Evolutionary conservation across 1,284 basidiomycete genomes (phyloP).

Genomic region (Moniliella sp.): DNA sequence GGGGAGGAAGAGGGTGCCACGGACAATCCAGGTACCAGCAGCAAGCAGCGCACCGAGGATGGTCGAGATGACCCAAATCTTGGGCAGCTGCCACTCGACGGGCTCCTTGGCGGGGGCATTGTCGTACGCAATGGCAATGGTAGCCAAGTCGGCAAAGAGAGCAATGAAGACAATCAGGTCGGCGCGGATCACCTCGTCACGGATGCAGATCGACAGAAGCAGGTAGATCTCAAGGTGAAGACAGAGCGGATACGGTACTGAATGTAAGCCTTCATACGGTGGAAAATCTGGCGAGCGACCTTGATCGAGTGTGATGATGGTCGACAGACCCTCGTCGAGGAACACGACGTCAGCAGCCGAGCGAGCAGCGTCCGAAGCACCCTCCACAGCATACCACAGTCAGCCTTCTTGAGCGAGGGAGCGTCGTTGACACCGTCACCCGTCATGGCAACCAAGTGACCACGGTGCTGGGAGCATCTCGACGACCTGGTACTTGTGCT

Average conservation of each 20-base stretch:
- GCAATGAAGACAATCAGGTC: conserved; percentile 44
- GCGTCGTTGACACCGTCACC: conserved; percentile 37
- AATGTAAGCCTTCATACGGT: conserved; percentile 42
- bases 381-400: conserved; percentile 40
- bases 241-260: conserved; percentile 37
- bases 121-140: conserved; percentile 41
- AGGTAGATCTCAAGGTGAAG: conserved; percentile 43
- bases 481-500: conserved; percentile 42
- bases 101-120: conserved; percentile 39
- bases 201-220: conserved; percentile 39
- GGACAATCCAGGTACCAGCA: conserved; percentile 41
- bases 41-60: conserved; percentile 37
- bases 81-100: conserved; percentile 44
- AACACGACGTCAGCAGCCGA: conserved; percentile 41
- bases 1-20: conserved; percentile 39
- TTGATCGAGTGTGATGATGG: conserved; percentile 43
- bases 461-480: conserved; percentile 41
- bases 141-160: conserved; percentile 41
- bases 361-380: conserved; percentile 39
- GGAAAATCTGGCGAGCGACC: conserved; percentile 43
- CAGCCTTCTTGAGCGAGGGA: conserved; percentile 39
- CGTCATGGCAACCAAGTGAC: conserved; percentile 42
- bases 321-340: conserved; percentile 38
- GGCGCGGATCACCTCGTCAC: conserved; percentile 42
- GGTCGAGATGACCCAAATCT: conserved; percentile 42